Evolutionary conservation across 2,329 filamentous ascomycete species (phyloP), one percentile per base, ranked within the genome.

Genomic region (Volutella citrinella): DNA sequence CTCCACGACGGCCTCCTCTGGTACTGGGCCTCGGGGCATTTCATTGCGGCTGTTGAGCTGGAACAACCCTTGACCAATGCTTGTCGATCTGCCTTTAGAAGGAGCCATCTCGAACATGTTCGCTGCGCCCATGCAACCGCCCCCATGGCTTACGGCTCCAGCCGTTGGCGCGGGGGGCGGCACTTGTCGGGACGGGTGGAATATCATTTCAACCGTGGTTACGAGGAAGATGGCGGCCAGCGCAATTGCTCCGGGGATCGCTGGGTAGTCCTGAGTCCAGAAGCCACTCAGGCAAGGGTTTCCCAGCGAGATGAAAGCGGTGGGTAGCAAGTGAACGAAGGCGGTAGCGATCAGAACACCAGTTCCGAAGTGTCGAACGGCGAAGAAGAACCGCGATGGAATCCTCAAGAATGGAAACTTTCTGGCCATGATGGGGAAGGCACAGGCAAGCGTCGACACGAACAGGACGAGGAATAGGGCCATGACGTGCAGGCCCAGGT

Each of bases 171-270:
- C 40, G 13, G 43, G 36, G 3, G 55, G 43, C 1, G 46, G 45
- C 10, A 55, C 40, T 31, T 58, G 60, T 12, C 64, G 56, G 12
- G 60, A 59, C 1, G 69, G 69, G 24, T 69, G 66, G 36, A 81
- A 76, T 17, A 74, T 63, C 74, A 80, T 95, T 60, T 96, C 90
- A 40, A 96, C 74, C 10, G 82, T 72, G 9, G 91, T 84, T 7
- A 95, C 88, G 9, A 86, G 70, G 49, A 94, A 74, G 22, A 88
- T 85, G 18, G 84, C 81, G 10, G 80, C 67, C 78, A 95, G 87
- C 30, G 87, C 82, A 38, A 94, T 80, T 32, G 89, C 74, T 5
- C 88, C 87, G 1, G 87, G 80, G 65, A 93, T 85, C 15, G 87
- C 84, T 33, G 74, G 76, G 61, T 91, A 95, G 18, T 77, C 74